Evolutionary conservation across 2,329 filamentous ascomycete species (phyloP).

Genomic region (Epicoccum nigrum): DNA sequence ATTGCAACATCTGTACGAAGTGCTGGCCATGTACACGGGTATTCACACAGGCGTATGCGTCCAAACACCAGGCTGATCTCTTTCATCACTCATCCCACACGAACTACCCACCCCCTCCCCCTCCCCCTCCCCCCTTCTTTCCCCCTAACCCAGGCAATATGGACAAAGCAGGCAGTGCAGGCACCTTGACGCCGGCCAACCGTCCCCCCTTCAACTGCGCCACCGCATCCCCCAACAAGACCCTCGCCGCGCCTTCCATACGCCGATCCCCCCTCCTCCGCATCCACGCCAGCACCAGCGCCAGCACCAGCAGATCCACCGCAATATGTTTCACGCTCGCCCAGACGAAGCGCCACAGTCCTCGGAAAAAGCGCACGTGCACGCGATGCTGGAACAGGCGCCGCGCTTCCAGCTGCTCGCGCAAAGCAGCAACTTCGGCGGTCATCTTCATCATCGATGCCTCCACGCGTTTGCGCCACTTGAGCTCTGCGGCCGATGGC

Average conservation of each 20-base stretch:
- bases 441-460: constrained; percentile 86
- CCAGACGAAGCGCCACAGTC: constrained; percentile 63
- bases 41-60: too few species aligned
- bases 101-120: neutral
- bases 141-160: constrained; percentile 29
- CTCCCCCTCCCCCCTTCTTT: neutral
- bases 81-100: too few species aligned
- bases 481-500: constrained; percentile 50
- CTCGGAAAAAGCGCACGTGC: constrained; percentile 64
- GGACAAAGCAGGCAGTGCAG: neutral
- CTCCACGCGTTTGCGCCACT: constrained; percentile 85
- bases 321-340: constrained; percentile 77
- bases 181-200: constrained; percentile 20
- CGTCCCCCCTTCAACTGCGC: constrained; percentile 43
- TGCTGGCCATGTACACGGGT: too few species aligned
- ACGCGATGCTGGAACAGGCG: constrained; percentile 71
- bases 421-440: constrained; percentile 86
- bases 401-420: constrained; percentile 85
- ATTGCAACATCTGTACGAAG: neutral
- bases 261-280: constrained; percentile 72
- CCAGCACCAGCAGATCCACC: constrained; percentile 71
- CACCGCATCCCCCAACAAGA: constrained; percentile 60
- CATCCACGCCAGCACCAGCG: constrained; percentile 73
- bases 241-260: constrained; percentile 75
- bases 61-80: neutral